Base-by-base conservation (phyloP, 2,329 filamentous ascomycete genomes). In the Clarireedia hainanense region DNA sequence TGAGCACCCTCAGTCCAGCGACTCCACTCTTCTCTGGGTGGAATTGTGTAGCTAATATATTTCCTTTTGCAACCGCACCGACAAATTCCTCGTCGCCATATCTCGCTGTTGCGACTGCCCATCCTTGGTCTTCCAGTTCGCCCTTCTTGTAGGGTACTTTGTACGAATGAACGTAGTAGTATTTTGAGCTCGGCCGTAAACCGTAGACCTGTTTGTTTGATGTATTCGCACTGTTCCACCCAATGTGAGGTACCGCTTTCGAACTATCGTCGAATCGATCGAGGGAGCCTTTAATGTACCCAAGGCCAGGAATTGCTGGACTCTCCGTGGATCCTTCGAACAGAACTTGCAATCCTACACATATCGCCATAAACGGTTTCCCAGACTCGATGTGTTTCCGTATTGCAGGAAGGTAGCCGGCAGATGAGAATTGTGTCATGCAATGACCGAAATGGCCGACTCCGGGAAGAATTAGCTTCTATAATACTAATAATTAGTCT, bases 321-420 rank as follows among this genome's bases (percentile, higher is more conserved):
- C 89, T 85, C 71, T 99, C 94, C 42, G 83, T 81, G 0, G 94
- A 97, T 7, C 88, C 87, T 63, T 89, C 79, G 68, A 96, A 97
- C 0, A 99, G 76, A 1, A 89, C 90, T 73, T 99, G 94, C 14
- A 97, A 71, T 2, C 94, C 94, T 53, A 99, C 94, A 68, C 94
- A 99, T 67, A 99, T 95, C 50, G 88, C 91, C 86, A 99, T 95
- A 70, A 99, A 97, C 14, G 92, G 91, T 73, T 97, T 97, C n/a
- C 91, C 91, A 14, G 87, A 80, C 52, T 84, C 78, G 66, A 99
- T 91, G 74, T 97, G 91, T 62, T 84, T 78, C 63, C 79, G 83
- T 61, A 99, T 86, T 9, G 91, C 88, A 58, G 89, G 87, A 54
- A 92, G 76, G 73, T 91, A 99, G 61, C 88, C 89, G 39, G 90